Evolutionary conservation across 805 yeast species (phyloP).

Genomic region (Kodamaea neixiangensis): DNA sequence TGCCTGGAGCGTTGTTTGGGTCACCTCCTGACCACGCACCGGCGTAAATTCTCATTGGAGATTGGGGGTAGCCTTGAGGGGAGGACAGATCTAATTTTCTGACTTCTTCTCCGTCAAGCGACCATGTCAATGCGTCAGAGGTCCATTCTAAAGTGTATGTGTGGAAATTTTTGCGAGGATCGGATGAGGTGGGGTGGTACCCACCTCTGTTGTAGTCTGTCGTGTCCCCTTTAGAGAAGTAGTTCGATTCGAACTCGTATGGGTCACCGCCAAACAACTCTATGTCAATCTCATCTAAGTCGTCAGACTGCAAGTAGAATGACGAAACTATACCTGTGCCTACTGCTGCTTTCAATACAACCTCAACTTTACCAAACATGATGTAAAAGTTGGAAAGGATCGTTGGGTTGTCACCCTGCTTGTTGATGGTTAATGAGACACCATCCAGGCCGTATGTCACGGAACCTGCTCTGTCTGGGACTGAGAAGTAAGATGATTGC

Average conservation of each 20-base stretch:
- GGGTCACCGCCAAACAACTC: conserved; percentile 19
- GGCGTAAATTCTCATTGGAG: conserved; percentile 75
- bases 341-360: conserved; percentile 16
- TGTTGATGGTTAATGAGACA: conserved; percentile 13
- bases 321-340: conserved; percentile 18
- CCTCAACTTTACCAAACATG: conserved; percentile 19
- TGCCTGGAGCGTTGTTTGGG: conserved; percentile 60
- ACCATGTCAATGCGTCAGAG: conserved; percentile 63
- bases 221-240: conserved; percentile 17
- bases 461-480: conserved; percentile 10
- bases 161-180: conserved; percentile 62
- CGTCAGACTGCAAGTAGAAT: conserved; percentile 19
- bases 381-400: conserved; percentile 18
- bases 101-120: conserved; percentile 65
- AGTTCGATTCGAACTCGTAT: conserved; percentile 18
- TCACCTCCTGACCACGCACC: conserved; percentile 90
- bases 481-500: conserved; percentile 12
- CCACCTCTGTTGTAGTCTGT: conserved; percentile 54
- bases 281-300: conserved; percentile 19
- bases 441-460: conserved; percentile 14
- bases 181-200: conserved; percentile 55
- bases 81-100: conserved; percentile 58
- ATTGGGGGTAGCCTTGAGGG: conserved; percentile 80
- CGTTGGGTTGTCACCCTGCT: conserved; percentile 19
- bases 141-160: conserved; percentile 89